Evolutionary conservation across 2,329 filamentous ascomycete genomes (phyloP), one percentile per base, ranked within the genome.

Genomic region (Exophiala viscosa): DNA sequence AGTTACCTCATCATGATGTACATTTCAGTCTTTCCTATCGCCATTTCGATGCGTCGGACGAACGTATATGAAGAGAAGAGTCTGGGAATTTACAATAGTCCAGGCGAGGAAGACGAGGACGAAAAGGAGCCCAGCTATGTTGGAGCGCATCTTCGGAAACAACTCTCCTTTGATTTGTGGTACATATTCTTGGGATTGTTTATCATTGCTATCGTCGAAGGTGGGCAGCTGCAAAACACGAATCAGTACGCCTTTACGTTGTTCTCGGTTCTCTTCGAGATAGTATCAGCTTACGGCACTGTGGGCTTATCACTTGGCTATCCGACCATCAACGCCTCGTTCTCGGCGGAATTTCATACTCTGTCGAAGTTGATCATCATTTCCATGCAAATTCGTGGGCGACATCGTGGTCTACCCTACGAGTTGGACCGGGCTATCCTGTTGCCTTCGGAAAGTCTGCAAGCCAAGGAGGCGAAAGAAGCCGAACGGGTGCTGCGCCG

Each of bases 161-260:
- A 99, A 70, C 80, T 99, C 33, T 95, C 90, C 48, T 99, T 99
- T 73, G 93, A 99, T 71, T 70, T 99, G 70, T 99, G 93, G 93
- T 99, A 90, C 65, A 87, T 99, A 52, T 96, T 95, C 66, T 69
- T 97, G 17, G 93, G 93, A 1, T 83, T 95, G 62, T 99, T 99
- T 72, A 82, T 97, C 67, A 87, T 99, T 64, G 80, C 87, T 55
- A 96, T 99, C 63, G 84, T 88, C 28, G 95, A 99, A 72, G 92
- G 90, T 3, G 52, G 64, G 6, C 82, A 84, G 13, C 76, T 99
- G 10, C 76, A 87, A 65, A 79, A 80, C 62, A 72, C 69, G 18
- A 75, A 84, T 54, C 73, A 84, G 46, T 75, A 75, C 56, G 62
- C 66, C 3, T 88, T 90, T 63, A 80, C 82, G 52, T 73, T 88